These are phyloP conservation scores for Entonaema liquescens DNA, from an alignment of 495 filamentous ascomycete genomes.

Conservation along the genomic window DNA sequence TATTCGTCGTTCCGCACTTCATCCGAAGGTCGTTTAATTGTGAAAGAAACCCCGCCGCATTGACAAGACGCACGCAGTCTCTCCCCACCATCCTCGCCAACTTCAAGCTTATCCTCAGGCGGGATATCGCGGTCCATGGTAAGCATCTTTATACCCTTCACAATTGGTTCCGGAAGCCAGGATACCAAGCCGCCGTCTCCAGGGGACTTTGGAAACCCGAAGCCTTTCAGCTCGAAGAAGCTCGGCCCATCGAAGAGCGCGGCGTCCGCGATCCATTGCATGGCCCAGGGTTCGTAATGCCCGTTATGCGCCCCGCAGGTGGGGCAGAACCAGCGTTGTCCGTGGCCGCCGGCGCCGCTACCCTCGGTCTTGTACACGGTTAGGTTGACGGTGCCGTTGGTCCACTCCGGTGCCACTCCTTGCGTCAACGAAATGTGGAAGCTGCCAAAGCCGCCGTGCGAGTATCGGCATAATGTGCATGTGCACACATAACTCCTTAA, in stretches of 20 bases:
- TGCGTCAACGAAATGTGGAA: conserved; percentile 59
- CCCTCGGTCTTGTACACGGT: conserved; percentile 54
- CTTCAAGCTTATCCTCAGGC: conserved; percentile 19
- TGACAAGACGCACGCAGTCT: conserved; percentile 51
- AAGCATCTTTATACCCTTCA: conserved; percentile 6
- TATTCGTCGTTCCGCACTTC: conserved; percentile 12
- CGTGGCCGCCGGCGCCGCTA: conserved; percentile 50
- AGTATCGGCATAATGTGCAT: conserved; percentile 68
- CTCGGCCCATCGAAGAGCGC: conserved; percentile 48
- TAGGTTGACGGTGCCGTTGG: conserved; percentile 51
- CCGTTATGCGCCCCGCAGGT: conserved; percentile 73
- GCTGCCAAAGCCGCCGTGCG: conserved; percentile 64
- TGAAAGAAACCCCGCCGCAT: conserved; percentile 58
- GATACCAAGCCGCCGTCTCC: conserved; percentile 49
- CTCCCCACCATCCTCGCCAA: conserved; percentile 35
- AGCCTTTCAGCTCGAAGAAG: conserved; percentile 51
- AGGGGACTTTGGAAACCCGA: conserved; percentile 48
- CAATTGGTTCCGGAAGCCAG: conserved; percentile 54
- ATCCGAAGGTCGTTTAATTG: conserved; percentile 47
- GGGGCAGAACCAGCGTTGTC: conserved; percentile 71
- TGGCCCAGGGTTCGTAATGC: conserved; percentile 39
- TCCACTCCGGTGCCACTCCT: conserved; percentile 41
- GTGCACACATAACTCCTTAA: conserved; percentile 65
- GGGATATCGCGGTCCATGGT: conserved; percentile 34
- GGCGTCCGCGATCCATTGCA: conserved; percentile 44